phyloP scores from a whole-genome alignment of 2,329 filamentous ascomycete genomes.

The Colletotrichum orchidophilum region DNA sequence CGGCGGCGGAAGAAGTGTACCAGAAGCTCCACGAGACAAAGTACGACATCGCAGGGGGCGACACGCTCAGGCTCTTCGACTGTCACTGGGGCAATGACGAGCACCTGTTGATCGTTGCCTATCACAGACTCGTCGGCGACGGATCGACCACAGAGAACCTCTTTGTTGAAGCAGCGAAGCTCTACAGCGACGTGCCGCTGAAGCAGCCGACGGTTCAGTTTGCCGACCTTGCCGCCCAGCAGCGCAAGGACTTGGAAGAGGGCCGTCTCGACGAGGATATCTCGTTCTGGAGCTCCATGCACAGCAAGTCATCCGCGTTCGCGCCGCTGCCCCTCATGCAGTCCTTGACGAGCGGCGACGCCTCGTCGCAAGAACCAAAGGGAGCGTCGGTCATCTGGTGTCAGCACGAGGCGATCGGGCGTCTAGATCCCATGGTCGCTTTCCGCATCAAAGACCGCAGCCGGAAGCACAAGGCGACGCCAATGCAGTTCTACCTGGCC shows the following conservation, averaged over 20 bases:
- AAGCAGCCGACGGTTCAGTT: slow-evolving; percentile 38
- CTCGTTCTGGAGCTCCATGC: slow-evolving; percentile 33
- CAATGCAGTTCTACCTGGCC: slow-evolving; percentile 58
- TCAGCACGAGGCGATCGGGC: neutral
- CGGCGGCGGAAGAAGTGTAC: neutral
- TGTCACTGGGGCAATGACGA: neutral
- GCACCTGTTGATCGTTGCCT: slow-evolving; percentile 7
- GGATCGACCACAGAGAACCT: slow-evolving; percentile 8
- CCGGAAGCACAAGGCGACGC: slow-evolving; percentile 21
- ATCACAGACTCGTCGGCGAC: slow-evolving; percentile 6
- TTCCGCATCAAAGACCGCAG: slow-evolving; percentile 3
- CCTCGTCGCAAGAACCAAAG: neutral
- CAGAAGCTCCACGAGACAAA: neutral
- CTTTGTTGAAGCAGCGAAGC: neutral
- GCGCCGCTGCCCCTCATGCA: neutral
- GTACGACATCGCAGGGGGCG: neutral
- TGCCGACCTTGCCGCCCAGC: slow-evolving; percentile 46
- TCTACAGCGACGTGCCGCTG: neutral
- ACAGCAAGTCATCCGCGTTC: neutral
- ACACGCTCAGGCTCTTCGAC: neutral
- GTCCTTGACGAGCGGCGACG: neutral
- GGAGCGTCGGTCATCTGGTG: neutral
- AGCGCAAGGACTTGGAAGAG: slow-evolving; percentile 41
- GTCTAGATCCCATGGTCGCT: neutral
- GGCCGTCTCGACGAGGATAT: slow-evolving; percentile 36